phyloP scores from a whole-genome alignment of 2,329 filamentous ascomycete species.

The Fusarium equiseti region DNA sequence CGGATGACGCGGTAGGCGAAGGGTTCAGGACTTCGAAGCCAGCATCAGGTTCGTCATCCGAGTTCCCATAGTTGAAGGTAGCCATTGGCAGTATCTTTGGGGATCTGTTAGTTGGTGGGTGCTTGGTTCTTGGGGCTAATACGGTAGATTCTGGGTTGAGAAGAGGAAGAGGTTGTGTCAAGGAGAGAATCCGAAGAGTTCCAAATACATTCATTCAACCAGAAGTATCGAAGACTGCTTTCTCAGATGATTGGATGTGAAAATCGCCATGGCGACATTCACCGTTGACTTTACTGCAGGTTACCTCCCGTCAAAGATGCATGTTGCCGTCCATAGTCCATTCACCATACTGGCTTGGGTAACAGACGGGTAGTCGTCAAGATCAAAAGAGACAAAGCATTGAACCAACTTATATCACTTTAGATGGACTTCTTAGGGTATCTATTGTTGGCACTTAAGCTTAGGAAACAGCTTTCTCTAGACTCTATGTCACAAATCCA shows the following conservation, averaged over 20 bases:
- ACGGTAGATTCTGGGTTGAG: neutral
- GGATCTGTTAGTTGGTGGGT: neutral
- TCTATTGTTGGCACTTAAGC: neutral
- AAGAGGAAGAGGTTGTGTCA: neutral
- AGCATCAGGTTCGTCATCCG: slow-evolving; percentile 2
- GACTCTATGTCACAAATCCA: too few species aligned
- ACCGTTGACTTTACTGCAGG: slow-evolving; percentile 4
- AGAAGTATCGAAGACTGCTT: neutral
- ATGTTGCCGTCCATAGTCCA: neutral
- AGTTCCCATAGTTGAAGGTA: neutral
- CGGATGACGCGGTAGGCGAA: neutral
- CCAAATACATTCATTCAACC: neutral
- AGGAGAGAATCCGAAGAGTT: neutral
- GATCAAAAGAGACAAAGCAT: neutral
- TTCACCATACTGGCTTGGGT: neutral
- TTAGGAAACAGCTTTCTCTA: neutral
- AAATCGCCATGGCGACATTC: slow-evolving; percentile 5
- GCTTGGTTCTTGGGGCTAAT: neutral
- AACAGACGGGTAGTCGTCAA: too few species aligned
- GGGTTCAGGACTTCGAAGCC: neutral
- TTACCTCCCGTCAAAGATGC: neutral
- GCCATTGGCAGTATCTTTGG: neutral
- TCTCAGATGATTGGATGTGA: neutral
- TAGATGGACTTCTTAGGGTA: neutral
- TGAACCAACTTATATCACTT: neutral